Evolutionary conservation across 148 eudicot genomes (phyloP).

Genomic region (Silene uniflora): DNA sequence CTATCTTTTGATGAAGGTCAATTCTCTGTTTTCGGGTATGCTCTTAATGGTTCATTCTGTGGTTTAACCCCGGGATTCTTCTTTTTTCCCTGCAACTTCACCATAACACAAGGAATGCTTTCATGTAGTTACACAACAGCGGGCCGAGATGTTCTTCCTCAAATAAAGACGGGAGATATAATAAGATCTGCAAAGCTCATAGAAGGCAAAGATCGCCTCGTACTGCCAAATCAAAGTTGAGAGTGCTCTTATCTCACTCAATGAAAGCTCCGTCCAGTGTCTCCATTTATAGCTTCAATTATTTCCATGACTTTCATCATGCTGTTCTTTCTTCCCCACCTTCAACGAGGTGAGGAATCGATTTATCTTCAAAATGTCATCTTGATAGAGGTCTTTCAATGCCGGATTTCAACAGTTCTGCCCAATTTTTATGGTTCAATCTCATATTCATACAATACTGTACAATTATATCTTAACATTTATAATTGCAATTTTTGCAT

Average conservation of each 20-base stretch:
- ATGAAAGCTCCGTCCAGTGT: not conserved
- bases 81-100: not conserved
- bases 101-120: not conserved
- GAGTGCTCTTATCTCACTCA: constrained; percentile 7
- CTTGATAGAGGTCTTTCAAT: constrained; percentile 13
- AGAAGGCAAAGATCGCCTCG: constrained; percentile 84
- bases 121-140: constrained; percentile 57
- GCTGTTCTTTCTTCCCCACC: constrained; percentile 10
- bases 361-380: not conserved
- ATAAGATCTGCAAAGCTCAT: constrained; percentile 75
- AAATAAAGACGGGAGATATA: constrained; percentile 81
- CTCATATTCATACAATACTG: not conserved
- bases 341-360: too few relatives aligned
- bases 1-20: constrained; percentile 95
- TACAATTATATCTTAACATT: not conserved
- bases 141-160: constrained; percentile 73
- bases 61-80: too few relatives aligned
- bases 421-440: not conserved
- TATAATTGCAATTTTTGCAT: too few relatives aligned
- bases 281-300: not conserved
- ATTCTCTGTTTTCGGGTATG: constrained; percentile 96
- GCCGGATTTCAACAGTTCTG: not conserved
- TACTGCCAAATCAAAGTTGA: constrained; percentile 54
- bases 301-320: constrained; percentile 1
- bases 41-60: constrained; percentile 4